These are phyloP conservation scores for Backusella australiensis DNA, from an alignment of 192 early-diverging fungal species.

Conservation along the genomic window DNA sequence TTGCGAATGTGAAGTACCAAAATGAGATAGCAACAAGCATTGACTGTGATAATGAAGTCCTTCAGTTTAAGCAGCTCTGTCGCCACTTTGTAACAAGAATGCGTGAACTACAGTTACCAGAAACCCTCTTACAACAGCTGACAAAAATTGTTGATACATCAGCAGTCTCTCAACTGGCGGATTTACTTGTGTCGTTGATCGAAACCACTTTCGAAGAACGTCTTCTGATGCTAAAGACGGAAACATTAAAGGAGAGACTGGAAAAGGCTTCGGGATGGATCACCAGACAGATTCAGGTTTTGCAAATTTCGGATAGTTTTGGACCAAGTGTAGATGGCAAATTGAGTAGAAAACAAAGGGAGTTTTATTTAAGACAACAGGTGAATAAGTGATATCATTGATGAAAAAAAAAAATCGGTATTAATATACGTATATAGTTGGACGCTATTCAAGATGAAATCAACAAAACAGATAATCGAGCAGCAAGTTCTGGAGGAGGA, in stretches of 20 bases:
- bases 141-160: slow-evolving; percentile 61
- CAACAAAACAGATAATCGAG: slow-evolving; percentile 54
- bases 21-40: slow-evolving; percentile 9
- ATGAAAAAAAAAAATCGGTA: background rate
- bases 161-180: slow-evolving; percentile 56
- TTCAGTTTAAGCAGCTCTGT: slow-evolving; percentile 52
- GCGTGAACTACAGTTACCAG: slow-evolving; percentile 66
- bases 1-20: slow-evolving; percentile 50
- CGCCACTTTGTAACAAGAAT: slow-evolving; percentile 48
- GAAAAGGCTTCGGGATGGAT: slow-evolving; percentile 54
- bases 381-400: slow-evolving; percentile 23
- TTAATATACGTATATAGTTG: slow-evolving; percentile 41
- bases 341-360: slow-evolving; percentile 76
- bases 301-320: slow-evolving; percentile 66
- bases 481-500: slow-evolving; percentile 41
- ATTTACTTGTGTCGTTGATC: slow-evolving; percentile 70
- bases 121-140: slow-evolving; percentile 59
- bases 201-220: slow-evolving; percentile 72
- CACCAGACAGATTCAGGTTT: slow-evolving; percentile 69
- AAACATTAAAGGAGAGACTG: slow-evolving; percentile 58
- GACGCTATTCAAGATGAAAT: slow-evolving; percentile 81
- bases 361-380: slow-evolving; percentile 78
- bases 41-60: slow-evolving; percentile 51
- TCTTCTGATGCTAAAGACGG: slow-evolving; percentile 56
- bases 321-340: slow-evolving; percentile 71